Conservation (phyloP, 148 eudicot species). For the Rhododendron henanense region DNA sequence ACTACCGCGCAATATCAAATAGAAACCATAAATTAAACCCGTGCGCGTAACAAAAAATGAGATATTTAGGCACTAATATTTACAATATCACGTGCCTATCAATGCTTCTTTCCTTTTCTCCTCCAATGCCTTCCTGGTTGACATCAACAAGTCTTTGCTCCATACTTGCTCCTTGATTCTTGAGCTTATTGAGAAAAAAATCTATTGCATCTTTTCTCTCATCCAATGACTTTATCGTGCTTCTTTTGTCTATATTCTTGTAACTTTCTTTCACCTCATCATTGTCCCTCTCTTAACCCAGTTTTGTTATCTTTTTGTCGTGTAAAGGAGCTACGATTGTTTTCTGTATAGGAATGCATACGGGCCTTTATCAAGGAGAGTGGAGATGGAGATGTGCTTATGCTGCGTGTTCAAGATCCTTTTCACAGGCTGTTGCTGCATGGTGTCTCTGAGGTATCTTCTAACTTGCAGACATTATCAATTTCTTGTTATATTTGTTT, state of each 20-base stretch:
- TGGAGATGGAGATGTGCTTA: constrained; percentile 45
- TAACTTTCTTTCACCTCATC: background rate
- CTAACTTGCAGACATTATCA: background rate
- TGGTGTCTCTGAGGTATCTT: constrained; percentile 88
- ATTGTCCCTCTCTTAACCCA: background rate
- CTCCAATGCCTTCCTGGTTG: background rate
- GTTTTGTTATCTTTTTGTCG: background rate
- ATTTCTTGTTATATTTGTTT: background rate
- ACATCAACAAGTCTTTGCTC: background rate
- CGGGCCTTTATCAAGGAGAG: constrained; percentile 57
- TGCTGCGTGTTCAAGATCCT: constrained; percentile 72
- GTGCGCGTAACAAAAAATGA: too few species aligned
- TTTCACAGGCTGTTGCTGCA: constrained; percentile 88
- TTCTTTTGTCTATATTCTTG: background rate
- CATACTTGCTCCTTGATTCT: background rate
- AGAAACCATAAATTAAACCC: too few species aligned
- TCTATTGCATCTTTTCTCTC: background rate
- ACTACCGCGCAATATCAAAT: too few species aligned
- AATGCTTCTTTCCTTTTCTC: background rate
- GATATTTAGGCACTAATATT: too few species aligned
- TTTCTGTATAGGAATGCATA: constrained; percentile 49
- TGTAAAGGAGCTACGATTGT: background rate
- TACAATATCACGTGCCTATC: too few species aligned
- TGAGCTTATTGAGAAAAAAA: background rate
- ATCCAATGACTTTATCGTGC: background rate